Evolutionary conservation across 2,329 filamentous ascomycete species (phyloP).

Genomic region (Colletotrichum sp.): DNA sequence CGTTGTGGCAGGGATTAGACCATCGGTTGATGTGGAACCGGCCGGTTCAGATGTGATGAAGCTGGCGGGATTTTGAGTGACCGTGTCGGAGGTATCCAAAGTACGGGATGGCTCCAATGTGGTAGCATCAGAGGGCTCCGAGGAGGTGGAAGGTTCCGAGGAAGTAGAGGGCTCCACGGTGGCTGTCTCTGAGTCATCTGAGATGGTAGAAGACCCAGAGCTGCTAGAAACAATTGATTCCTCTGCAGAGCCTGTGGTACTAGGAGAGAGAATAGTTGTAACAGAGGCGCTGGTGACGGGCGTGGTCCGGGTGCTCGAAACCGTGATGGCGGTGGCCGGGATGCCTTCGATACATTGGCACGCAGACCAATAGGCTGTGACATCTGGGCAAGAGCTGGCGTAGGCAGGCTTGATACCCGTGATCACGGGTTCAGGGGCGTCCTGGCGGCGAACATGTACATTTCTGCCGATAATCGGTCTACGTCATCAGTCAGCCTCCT

Average conservation of each 20-base stretch:
- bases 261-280: neutral
- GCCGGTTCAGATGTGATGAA: neutral
- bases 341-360: constrained; percentile 26
- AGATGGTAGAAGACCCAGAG: neutral
- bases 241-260: neutral
- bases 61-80: neutral
- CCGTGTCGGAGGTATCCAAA: neutral
- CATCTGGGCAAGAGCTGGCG: constrained; percentile 19
- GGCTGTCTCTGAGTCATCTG: neutral
- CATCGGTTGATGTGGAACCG: neutral
- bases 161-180: neutral
- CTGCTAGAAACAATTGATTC: neutral
- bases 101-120: neutral
- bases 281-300: neutral
- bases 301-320: neutral
- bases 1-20: neutral
- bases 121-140: neutral
- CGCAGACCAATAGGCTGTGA: constrained; percentile 20
- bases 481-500: neutral
- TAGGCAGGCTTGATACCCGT: constrained; percentile 19
- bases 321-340: constrained; percentile 15
- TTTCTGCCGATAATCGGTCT: neutral
- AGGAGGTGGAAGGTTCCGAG: neutral
- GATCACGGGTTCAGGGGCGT: neutral
- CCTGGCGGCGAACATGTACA: neutral